phyloP scores from a whole-genome alignment of 1,284 basidiomycete genomes.

The Amylostereum chailletii region DNA sequence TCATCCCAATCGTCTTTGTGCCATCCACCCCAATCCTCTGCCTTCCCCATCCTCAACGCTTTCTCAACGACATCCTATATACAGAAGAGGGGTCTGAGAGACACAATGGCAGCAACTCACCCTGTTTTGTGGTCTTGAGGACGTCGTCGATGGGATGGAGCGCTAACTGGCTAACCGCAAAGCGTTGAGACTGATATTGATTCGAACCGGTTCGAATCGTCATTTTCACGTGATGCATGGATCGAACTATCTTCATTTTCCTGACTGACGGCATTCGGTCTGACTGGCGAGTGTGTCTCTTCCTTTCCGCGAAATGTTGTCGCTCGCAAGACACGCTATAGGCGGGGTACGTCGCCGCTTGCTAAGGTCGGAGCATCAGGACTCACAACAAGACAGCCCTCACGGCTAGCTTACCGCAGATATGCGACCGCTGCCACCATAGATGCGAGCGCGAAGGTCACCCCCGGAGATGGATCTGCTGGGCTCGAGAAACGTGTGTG shows the following conservation, averaged over 20 bases:
- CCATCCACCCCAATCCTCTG: conserved; percentile 30
- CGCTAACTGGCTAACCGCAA: neutral
- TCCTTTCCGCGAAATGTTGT: conserved; percentile 15
- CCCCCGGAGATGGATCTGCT: neutral
- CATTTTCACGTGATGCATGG: too few relatives aligned
- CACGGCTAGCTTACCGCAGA: conserved; percentile 3
- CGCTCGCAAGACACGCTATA: conserved; percentile 17
- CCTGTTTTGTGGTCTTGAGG: conserved; percentile 27
- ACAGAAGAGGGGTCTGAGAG: too few relatives aligned
- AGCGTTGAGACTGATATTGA: neutral
- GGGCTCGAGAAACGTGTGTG: neutral
- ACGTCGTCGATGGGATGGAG: conserved; percentile 19
- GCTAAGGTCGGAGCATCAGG: neutral
- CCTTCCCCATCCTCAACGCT: neutral
- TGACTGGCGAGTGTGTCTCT: too few relatives aligned
- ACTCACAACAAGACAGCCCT: neutral
- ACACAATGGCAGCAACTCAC: conserved; percentile 25
- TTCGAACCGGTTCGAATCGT: too few relatives aligned
- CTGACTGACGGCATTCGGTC: too few relatives aligned
- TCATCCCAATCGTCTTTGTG: conserved; percentile 26
- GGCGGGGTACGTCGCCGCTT: conserved; percentile 15
- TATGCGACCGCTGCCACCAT: conserved; percentile 6
- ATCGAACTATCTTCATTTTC: too few relatives aligned
- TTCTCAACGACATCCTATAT: too few relatives aligned
- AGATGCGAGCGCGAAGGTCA: conserved; percentile 1